phyloP scores from a whole-genome alignment of 2,329 filamentous ascomycete genomes.

The Bipolaris gigantea region DNA sequence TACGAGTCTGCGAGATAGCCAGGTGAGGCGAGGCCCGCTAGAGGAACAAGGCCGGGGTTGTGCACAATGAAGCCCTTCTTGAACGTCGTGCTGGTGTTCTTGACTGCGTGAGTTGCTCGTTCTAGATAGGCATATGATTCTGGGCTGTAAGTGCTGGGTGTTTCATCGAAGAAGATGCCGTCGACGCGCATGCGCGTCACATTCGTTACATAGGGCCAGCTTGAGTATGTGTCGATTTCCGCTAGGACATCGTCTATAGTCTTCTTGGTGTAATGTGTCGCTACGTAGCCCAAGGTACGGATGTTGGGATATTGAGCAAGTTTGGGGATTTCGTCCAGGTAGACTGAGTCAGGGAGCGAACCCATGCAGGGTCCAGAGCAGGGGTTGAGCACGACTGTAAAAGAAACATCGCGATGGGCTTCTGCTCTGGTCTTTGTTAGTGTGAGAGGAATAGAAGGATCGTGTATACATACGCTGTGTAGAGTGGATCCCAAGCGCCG shows the following conservation, averaged over 20 bases:
- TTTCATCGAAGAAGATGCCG: constrained; percentile 59
- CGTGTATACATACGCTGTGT: constrained; percentile 45
- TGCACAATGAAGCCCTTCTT: constrained; percentile 34
- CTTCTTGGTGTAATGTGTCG: constrained; percentile 52
- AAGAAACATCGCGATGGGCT: constrained; percentile 48
- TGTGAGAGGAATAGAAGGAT: neutral
- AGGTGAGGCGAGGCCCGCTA: constrained; percentile 21
- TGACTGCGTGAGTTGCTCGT: constrained; percentile 22
- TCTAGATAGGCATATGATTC: constrained; percentile 30
- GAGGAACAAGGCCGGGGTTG: constrained; percentile 31
- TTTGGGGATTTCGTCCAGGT: constrained; percentile 47
- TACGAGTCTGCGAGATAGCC: constrained; percentile 27
- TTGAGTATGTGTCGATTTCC: constrained; percentile 54
- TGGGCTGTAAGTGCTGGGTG: constrained; percentile 39
- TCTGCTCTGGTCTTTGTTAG: constrained; percentile 21
- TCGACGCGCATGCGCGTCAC: constrained; percentile 49
- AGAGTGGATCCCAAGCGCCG: constrained; percentile 54
- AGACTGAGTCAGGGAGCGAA: constrained; percentile 31
- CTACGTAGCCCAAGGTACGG: constrained; percentile 55
- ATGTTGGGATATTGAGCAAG: constrained; percentile 52
- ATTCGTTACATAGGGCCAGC: constrained; percentile 47
- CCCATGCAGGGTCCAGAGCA: constrained; percentile 44
- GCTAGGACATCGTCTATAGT: constrained; percentile 28
- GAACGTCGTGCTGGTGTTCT: constrained; percentile 25
- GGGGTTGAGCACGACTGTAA: constrained; percentile 58